These are phyloP conservation scores for Nicotiana tabacum DNA, from an alignment of 257 asterid species.

Conservation along the genomic window DNA sequence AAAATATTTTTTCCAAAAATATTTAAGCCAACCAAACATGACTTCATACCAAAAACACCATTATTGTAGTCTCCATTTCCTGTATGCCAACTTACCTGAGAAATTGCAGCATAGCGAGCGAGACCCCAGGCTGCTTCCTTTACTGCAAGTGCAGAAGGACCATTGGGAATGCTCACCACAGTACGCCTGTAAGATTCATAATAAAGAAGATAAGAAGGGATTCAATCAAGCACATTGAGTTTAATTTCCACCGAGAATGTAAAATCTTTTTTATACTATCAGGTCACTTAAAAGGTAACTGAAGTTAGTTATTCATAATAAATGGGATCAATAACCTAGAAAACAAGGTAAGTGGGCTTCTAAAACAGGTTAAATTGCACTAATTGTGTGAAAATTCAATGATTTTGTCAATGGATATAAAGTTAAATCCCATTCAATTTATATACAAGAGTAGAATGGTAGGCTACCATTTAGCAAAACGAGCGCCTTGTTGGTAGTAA, in stretches of 20 bases:
- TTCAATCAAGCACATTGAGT: neutral
- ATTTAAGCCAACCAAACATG: no score
- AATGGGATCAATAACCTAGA: no score
- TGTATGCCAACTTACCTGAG: slow-evolving; percentile 35
- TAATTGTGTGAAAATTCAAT: neutral
- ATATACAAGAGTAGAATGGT: neutral
- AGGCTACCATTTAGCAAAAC: slow-evolving; percentile 60
- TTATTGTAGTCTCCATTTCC: neutral
- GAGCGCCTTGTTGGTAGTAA: slow-evolving; percentile 78
- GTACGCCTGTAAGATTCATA: slow-evolving; percentile 47
- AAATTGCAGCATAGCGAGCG: slow-evolving; percentile 76
- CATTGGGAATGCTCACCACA: slow-evolving; percentile 71
- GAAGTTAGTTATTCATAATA: no score
- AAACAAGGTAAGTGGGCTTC: neutral
- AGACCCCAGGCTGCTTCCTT: slow-evolving; percentile 93
- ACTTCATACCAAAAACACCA: no score
- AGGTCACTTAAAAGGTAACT: no score
- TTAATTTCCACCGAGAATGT: neutral
- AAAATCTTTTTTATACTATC: neutral
- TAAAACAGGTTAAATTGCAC: neutral
- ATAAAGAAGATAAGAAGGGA: neutral
- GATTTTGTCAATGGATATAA: neutral
- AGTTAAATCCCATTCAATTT: neutral
- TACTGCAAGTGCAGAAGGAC: slow-evolving; percentile 72
- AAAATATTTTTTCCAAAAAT: no score